Base-by-base conservation (phyloP, 805 yeast genomes). In the Zygosaccharomyces lentus region DNA sequence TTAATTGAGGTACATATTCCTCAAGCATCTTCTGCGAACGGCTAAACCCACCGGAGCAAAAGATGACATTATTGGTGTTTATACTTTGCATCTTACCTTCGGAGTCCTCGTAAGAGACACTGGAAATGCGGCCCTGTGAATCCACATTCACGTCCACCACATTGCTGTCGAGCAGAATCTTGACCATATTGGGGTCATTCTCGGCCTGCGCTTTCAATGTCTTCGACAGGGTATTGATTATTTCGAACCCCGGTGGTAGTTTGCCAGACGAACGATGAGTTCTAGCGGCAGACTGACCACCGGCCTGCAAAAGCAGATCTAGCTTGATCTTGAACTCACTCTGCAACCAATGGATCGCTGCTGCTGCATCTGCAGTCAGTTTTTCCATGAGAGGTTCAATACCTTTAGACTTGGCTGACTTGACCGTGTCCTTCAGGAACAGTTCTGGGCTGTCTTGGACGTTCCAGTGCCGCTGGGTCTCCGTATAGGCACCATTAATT, bases 281-380 rank as follows among this genome's bases (percentile, higher is more conserved):
- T 62, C 96, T 73, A 16, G 87, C 81, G 41, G 74, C 78, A 1
- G 89, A 81, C 59, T 87, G 95, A 2, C 96, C 96, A 23, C 95
- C 95, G 35, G 87, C 65, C 55, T 86, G 77, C n/a, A 87, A 76
- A 9, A 87, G 84, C 12, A 81, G 70, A 6, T 84, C 75, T 46
- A 87, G 67, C 55, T 82, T 86, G 41, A 85, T 66, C 6, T 72
- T 74, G 54, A 85, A 79, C 4, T 73, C 75, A 25, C 76, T 73
- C 53, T 82, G 84, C 42, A 87, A 72, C 91, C 95, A 87, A 39
- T 77, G 77, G 40, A 87, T 75, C 0, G 93, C 90, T 35, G 72
- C 75, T 5, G 77, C 79, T 2, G 88, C 81, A 36, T 82, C 79
- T 46, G 73, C 66, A 1, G 84, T 75, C 49, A 87, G 68, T 4